These are phyloP conservation scores for Pleurotus cornucopiae DNA, from an alignment of 768 basidiomycete genomes.

Conservation along the genomic window DNA sequence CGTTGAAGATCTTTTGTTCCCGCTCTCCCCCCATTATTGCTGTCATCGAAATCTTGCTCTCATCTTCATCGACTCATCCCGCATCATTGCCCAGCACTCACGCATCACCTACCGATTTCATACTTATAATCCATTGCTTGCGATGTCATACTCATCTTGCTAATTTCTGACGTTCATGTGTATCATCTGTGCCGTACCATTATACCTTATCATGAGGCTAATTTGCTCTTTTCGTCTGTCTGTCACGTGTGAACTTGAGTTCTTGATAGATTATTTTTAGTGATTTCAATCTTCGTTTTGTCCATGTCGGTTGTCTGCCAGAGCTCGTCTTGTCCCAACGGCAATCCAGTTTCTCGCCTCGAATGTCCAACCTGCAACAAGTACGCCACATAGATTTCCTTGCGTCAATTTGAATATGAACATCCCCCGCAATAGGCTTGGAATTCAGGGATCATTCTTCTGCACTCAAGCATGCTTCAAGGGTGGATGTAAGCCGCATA, in stretches of 20 bases:
- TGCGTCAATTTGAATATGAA: conserved; percentile 1
- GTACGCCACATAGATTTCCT: conserved; percentile 38
- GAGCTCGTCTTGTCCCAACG: conserved; percentile 67
- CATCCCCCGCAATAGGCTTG: conserved; percentile 45
- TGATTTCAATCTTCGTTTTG: background rate
- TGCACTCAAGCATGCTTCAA: conserved; percentile 98
- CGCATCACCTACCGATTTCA: conserved; percentile 9
- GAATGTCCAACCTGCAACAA: conserved; percentile 95
- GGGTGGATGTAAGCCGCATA: conserved; percentile 67
- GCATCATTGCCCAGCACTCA: conserved; percentile 15
- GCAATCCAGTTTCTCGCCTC: conserved; percentile 78
- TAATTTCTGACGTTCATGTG: conserved; percentile 7
- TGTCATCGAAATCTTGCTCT: conserved; percentile 18
- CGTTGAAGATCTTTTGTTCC: conserved; percentile 11
- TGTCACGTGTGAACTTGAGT: conserved; percentile 2
- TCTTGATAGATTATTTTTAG: background rate
- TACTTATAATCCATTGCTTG: conserved; percentile 8
- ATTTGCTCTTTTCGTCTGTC: background rate
- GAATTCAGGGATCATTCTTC: conserved; percentile 83
- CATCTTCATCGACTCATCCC: conserved; percentile 18
- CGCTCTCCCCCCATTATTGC: conserved; percentile 11
- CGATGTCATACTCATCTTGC: conserved; percentile 13
- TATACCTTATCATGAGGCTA: conserved; percentile 3
- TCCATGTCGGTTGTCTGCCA: conserved; percentile 47
- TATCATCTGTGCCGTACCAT: conserved; percentile 1